phyloP scores from a whole-genome alignment of 2,329 filamentous ascomycete species.

The Aaosphaeria pasadenensis region DNA sequence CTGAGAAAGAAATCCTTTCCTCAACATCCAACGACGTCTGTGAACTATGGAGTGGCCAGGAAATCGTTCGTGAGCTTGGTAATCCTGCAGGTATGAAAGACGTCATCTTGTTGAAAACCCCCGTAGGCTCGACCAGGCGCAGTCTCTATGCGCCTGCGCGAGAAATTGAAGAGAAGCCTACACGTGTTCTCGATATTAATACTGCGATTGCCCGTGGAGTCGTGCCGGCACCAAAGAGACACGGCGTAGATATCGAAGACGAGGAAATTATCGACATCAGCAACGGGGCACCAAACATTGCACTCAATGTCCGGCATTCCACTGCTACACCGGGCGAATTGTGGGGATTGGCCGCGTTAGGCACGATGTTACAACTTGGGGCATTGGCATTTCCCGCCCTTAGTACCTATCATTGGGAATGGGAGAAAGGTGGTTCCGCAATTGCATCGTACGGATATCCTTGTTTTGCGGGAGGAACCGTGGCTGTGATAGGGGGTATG shows the following conservation, averaged over 20 bases:
- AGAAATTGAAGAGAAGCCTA: background rate
- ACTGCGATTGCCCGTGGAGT: too few species aligned
- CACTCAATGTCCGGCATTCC: constrained; percentile 2
- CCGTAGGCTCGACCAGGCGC: too few species aligned
- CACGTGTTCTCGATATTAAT: background rate
- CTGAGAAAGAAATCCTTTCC: constrained; percentile 27
- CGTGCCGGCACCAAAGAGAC: too few species aligned
- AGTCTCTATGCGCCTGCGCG: too few species aligned
- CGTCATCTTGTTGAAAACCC: background rate
- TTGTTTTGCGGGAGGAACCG: constrained; percentile 1
- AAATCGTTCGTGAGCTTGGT: constrained; percentile 9
- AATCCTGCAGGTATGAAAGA: background rate
- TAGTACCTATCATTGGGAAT: background rate
- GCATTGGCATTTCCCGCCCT: constrained; percentile 1
- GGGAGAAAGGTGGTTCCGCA: background rate
- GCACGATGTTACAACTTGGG: background rate
- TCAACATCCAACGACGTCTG: constrained; percentile 28
- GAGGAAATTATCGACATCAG: background rate
- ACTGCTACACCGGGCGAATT: background rate
- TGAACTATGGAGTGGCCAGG: constrained; percentile 18
- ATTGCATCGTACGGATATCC: constrained; percentile 1
- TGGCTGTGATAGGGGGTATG: background rate
- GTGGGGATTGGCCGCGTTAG: background rate
- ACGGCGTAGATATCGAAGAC: background rate
- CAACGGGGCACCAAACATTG: constrained; percentile 1